A percentile compares a stretch with the other conserved stretches of the same genome.
phyloP scores from a whole-genome alignment of 805 yeast genomes.

The Sugiyamaella marilandica region DNA sequence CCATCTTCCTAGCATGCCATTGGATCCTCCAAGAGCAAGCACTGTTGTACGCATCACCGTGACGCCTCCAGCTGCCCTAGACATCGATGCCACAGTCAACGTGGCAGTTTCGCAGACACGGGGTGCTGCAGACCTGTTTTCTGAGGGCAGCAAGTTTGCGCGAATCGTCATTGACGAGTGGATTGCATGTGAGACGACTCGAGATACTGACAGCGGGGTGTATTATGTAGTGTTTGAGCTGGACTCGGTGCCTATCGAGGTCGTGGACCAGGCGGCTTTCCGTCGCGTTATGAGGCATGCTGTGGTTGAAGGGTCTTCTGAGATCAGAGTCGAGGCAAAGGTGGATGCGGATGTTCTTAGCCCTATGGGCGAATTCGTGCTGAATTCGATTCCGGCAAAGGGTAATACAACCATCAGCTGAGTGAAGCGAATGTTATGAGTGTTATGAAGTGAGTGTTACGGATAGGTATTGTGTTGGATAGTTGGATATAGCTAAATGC shows the following conservation, averaged over 20 bases:
- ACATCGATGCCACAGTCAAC: constrained; percentile 21
- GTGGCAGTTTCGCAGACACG: constrained; percentile 36
- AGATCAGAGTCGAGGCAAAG: constrained; percentile 34
- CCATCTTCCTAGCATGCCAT: constrained; percentile 15
- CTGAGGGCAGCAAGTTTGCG: constrained; percentile 40
- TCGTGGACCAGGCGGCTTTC: constrained; percentile 40
- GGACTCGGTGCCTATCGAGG: constrained; percentile 39
- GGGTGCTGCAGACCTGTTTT: constrained; percentile 41
- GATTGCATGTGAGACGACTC: constrained; percentile 37
- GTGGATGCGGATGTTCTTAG: constrained; percentile 35
- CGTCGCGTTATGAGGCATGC: constrained; percentile 42
- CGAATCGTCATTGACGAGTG: constrained; percentile 43
- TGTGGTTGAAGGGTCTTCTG: constrained; percentile 38
- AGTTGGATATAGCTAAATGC: neutral
- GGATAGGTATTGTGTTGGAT: neutral
- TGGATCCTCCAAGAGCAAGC: constrained; percentile 21
- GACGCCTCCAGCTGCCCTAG: constrained; percentile 24
- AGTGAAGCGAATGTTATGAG: neutral
- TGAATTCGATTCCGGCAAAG: constrained; percentile 20
- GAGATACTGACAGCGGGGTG: constrained; percentile 20
- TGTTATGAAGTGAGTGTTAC: neutral
- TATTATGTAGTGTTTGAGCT: constrained; percentile 39
- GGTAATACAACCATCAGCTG: constrained; percentile 22
- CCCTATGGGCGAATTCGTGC: constrained; percentile 33
- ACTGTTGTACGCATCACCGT: constrained; percentile 27